Conservation (phyloP, 495 filamentous ascomycete genomes). For the Penicillium pancosmium region DNA sequence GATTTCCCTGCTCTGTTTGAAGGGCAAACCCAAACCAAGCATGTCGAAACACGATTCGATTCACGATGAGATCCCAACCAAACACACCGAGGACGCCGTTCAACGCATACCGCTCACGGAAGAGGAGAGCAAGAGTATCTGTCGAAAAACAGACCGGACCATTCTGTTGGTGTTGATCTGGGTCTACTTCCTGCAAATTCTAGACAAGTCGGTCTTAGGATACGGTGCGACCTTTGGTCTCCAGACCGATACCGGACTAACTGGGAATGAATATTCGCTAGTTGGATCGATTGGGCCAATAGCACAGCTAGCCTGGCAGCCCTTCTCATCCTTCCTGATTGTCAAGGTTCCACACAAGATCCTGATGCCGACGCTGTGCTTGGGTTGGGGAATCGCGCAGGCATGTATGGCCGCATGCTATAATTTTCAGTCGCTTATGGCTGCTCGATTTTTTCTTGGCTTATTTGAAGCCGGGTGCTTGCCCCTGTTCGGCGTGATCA, state of each 20-base stretch:
- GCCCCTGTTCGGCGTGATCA: constrained; percentile 59
- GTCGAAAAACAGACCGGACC: constrained; percentile 60
- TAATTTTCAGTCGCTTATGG: constrained; percentile 47
- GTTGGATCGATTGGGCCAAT: constrained; percentile 64
- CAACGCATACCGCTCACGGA: constrained; percentile 48
- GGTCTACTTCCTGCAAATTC: constrained; percentile 68
- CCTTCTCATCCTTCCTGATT: constrained; percentile 65
- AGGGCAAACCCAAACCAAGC: constrained; percentile 1
- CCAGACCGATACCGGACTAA: constrained; percentile 53
- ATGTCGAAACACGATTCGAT: constrained; percentile 24
- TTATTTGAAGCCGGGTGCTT: constrained; percentile 60
- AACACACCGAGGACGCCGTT: constrained; percentile 6
- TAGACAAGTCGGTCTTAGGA: constrained; percentile 67
- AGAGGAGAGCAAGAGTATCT: constrained; percentile 57
- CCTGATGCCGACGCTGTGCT: constrained; percentile 60
- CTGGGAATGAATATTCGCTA: constrained; percentile 62
- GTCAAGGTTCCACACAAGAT: constrained; percentile 67
- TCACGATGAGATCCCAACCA: constrained; percentile 21
- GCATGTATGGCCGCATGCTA: constrained; percentile 49
- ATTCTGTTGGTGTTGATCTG: constrained; percentile 62
- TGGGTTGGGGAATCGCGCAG: constrained; percentile 56
- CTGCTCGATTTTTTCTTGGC: constrained; percentile 48
- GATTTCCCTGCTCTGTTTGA: not conserved
- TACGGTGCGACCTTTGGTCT: constrained; percentile 68
- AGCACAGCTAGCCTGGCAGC: constrained; percentile 68